These are phyloP conservation scores for Cymbopogon citratus DNA, from an alignment of 176 grass and related monocot genomes.

Conservation along the genomic window DNA sequence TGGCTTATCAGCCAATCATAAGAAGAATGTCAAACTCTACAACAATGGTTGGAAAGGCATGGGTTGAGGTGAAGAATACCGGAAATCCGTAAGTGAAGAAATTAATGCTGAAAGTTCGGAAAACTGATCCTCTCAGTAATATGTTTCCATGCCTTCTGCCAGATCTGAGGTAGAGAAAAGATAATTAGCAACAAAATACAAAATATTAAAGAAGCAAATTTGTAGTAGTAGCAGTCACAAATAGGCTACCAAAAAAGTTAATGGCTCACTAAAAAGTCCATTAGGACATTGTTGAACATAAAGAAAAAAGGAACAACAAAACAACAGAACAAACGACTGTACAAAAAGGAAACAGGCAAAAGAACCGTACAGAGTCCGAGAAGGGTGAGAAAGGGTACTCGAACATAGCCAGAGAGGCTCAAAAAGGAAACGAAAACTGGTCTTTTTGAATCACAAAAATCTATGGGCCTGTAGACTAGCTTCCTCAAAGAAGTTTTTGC, in stretches of 20 bases:
- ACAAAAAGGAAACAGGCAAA: too few relatives aligned
- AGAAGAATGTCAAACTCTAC: slow-evolving; percentile 22
- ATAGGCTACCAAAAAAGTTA: slow-evolving; percentile 1
- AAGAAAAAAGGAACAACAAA: too few relatives aligned
- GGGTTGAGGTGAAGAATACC: slow-evolving; percentile 36
- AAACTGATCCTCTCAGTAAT: slow-evolving; percentile 63
- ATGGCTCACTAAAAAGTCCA: background rate
- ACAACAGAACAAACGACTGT: too few relatives aligned
- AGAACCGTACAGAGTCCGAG: too few relatives aligned
- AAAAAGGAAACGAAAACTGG: too few relatives aligned
- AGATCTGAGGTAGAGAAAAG: slow-evolving; percentile 47
- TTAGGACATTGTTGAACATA: background rate
- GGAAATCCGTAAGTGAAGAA: slow-evolving; percentile 99
- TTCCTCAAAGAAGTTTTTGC: too few relatives aligned
- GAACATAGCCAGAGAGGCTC: too few relatives aligned
- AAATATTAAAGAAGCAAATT: background rate
- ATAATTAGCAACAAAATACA: slow-evolving; percentile 30
- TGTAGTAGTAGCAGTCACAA: background rate
- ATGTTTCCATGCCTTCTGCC: slow-evolving; percentile 80
- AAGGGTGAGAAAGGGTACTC: too few relatives aligned
- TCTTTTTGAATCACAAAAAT: too few relatives aligned
- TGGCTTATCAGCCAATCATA: background rate
- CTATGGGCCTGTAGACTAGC: too few relatives aligned
- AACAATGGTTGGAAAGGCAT: slow-evolving; percentile 2
- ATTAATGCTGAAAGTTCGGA: slow-evolving; percentile 84